phyloP scores from a whole-genome alignment of 352 stramenopile genomes.

The Phytophthora litchii region DNA sequence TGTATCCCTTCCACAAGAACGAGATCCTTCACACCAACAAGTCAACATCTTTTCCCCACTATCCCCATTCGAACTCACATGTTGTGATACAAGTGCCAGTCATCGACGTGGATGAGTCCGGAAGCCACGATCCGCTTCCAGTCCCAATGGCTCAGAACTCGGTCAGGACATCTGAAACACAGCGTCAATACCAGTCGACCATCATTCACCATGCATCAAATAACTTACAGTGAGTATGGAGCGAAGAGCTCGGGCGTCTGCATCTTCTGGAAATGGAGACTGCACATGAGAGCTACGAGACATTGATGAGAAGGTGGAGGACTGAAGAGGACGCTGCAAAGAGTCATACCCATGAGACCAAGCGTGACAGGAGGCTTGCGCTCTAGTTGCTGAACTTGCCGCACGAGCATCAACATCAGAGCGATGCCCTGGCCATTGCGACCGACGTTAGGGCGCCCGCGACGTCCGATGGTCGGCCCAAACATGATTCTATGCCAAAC shows the following conservation, averaged over 20 bases:
- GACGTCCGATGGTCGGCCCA: slow-evolving; percentile 37
- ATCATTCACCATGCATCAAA: background rate
- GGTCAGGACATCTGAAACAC: slow-evolving; percentile 68
- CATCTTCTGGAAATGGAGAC: slow-evolving; percentile 60
- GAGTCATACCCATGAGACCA: slow-evolving; percentile 47
- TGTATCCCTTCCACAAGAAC: slow-evolving; percentile 88
- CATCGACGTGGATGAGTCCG: slow-evolving; percentile 85
- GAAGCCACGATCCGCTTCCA: slow-evolving; percentile 67
- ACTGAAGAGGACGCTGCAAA: background rate
- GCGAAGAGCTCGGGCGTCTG: slow-evolving; percentile 42
- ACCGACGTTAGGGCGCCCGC: slow-evolving; percentile 42
- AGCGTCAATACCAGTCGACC: background rate
- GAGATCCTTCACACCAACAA: slow-evolving; percentile 57
- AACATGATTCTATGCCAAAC: slow-evolving; percentile 29
- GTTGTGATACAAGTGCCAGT: slow-evolving; percentile 93
- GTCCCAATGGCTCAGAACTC: slow-evolving; percentile 49
- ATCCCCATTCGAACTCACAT: slow-evolving; percentile 52
- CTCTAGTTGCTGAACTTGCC: slow-evolving; percentile 52
- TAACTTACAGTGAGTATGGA: slow-evolving; percentile 52
- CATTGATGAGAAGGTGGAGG: background rate
- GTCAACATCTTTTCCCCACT: slow-evolving; percentile 1
- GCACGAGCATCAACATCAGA: slow-evolving; percentile 56
- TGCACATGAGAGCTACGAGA: slow-evolving; percentile 48
- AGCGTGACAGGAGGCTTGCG: slow-evolving; percentile 62
- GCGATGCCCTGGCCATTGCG: slow-evolving; percentile 33